Evolutionary conservation across 768 basidiomycete genomes (phyloP).

Genomic region (Phaffia australis): DNA sequence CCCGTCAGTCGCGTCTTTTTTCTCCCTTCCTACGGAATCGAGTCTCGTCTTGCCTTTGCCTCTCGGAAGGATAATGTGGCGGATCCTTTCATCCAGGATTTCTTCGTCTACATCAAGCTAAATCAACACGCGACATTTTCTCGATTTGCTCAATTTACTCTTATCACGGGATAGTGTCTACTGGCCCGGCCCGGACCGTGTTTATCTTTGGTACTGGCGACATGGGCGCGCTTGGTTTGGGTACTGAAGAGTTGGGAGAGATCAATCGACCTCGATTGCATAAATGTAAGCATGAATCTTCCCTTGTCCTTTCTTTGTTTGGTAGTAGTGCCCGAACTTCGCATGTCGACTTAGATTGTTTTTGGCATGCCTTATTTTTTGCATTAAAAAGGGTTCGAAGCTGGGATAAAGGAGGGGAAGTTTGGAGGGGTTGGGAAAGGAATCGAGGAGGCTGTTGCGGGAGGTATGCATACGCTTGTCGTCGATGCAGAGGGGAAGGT

Average conservation of each 20-base stretch:
- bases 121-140: too few species aligned
- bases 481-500: conserved; percentile 84
- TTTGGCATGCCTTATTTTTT: not conserved
- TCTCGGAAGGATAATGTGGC: not conserved
- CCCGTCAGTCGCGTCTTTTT: conserved; percentile 11
- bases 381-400: conserved; percentile 44
- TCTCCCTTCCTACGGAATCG: conserved; percentile 2
- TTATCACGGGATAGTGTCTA: not conserved
- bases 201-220: conserved; percentile 86
- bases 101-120: not conserved
- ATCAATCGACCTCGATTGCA: conserved; percentile 64
- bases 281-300: conserved; percentile 43
- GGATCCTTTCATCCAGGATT: not conserved
- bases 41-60: not conserved
- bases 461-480: conserved; percentile 80
- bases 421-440: conserved; percentile 56
- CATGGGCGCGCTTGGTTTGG: conserved; percentile 91
- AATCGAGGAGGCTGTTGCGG: conserved; percentile 67
- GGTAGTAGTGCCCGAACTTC: not conserved
- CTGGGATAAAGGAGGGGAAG: conserved; percentile 57
- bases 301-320: not conserved
- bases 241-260: conserved; percentile 53
- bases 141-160: not conserved
- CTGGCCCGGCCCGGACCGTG: conserved; percentile 33
- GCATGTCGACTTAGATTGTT: too few species aligned